Conservation (phyloP, 371 early-diverging fungal species). For the Syncephalis fuscata region DNA sequence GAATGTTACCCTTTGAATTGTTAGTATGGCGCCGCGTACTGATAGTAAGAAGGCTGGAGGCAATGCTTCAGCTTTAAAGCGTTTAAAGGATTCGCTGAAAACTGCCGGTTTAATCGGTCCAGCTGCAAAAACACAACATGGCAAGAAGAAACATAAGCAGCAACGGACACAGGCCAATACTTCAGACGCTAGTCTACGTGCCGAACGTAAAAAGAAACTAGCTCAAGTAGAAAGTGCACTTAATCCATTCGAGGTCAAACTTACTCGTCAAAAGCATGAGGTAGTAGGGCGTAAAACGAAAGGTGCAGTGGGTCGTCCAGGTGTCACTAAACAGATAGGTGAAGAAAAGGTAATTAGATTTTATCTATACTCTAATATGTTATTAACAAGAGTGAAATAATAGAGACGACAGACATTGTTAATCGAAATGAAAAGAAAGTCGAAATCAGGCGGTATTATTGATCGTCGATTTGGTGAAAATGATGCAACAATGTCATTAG, state of each 20-base stretch:
- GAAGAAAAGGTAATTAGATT: constrained; percentile 32
- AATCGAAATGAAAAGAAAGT: constrained; percentile 48
- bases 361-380: too few species aligned
- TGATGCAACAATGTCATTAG: constrained; percentile 67
- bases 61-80: constrained; percentile 47
- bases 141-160: constrained; percentile 42
- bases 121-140: constrained; percentile 30
- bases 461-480: constrained; percentile 94
- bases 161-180: constrained; percentile 16
- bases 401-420: constrained; percentile 67
- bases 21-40: too few species aligned
- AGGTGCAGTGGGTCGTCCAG: constrained; percentile 67
- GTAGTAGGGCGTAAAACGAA: constrained; percentile 78
- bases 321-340: constrained; percentile 58
- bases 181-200: constrained; percentile 31
- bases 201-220: constrained; percentile 23
- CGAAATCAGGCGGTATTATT: constrained; percentile 57
- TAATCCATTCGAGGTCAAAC: constrained; percentile 86
- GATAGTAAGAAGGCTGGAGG: too few species aligned
- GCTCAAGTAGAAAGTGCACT: constrained; percentile 29
- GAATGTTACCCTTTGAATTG: too few species aligned
- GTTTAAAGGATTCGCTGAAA: constrained; percentile 53
- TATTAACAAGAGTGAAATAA: too few species aligned
- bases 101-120: constrained; percentile 66
- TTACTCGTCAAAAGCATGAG: constrained; percentile 58